Evolutionary conservation across 2,329 filamentous ascomycete genomes (phyloP).

Genomic region (Keithomyces neogunnii): DNA sequence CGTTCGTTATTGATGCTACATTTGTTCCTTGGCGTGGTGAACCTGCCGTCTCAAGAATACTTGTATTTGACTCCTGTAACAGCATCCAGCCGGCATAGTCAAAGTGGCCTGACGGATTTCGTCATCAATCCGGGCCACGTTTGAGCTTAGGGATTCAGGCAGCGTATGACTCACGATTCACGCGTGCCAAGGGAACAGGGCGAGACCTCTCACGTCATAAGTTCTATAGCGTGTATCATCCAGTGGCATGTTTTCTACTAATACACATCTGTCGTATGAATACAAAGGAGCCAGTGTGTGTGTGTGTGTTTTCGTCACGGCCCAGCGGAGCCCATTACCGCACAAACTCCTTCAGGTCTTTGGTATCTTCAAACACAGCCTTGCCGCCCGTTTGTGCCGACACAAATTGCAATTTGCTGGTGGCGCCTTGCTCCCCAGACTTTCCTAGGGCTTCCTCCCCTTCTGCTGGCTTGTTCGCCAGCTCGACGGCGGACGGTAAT

Average conservation of each 20-base stretch:
- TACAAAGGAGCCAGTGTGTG: not conserved
- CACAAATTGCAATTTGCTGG: slow-evolving; percentile 45
- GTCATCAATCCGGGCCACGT: no score
- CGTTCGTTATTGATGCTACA: no score
- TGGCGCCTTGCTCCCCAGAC: slow-evolving; percentile 24
- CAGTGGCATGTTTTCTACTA: not conserved
- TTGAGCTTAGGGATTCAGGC: no score
- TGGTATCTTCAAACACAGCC: slow-evolving; percentile 55
- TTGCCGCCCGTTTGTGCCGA: slow-evolving; percentile 53
- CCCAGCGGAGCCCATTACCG: slow-evolving; percentile 18
- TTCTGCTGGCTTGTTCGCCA: slow-evolving; percentile 29
- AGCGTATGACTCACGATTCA: no score
- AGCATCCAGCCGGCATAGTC: no score
- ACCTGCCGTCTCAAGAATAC: not conserved
- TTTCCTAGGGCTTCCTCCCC: slow-evolving; percentile 10
- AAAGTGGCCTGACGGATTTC: no score
- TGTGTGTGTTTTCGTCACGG: not conserved
- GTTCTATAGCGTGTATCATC: not conserved
- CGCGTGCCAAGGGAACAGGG: no score
- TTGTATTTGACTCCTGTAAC: no score
- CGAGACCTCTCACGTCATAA: not conserved
- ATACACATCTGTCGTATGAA: not conserved
- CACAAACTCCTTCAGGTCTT: slow-evolving; percentile 48
- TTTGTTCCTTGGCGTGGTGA: not conserved
- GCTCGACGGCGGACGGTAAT: slow-evolving; percentile 50